Conservation (phyloP, 2,329 filamentous ascomycete species). For the Diaporthe sp. region DNA sequence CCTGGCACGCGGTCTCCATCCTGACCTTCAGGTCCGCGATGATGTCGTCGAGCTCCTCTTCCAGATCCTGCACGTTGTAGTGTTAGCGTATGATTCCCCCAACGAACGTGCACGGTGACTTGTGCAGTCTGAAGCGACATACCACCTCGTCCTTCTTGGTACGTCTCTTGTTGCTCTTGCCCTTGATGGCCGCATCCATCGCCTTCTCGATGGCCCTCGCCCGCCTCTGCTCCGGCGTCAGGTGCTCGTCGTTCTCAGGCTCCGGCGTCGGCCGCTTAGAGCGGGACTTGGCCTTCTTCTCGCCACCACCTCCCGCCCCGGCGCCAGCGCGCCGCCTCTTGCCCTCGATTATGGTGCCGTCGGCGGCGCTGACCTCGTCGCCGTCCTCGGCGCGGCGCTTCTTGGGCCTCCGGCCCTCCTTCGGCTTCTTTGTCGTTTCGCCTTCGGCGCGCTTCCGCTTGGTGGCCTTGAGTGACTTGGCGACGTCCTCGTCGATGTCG, state of each 20-base stretch:
- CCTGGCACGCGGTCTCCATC: conserved; percentile 92
- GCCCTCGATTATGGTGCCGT: conserved; percentile 58
- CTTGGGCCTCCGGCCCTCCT: conserved; percentile 79
- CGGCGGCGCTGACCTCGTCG: conserved; percentile 56
- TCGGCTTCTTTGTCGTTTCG: conserved; percentile 78
- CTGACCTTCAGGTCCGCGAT: conserved; percentile 88
- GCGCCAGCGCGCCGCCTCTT: conserved; percentile 59
- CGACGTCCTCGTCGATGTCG: conserved; percentile 77
- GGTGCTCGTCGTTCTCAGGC: conserved; percentile 77
- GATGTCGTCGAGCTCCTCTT: conserved; percentile 90
- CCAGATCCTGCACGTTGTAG: conserved; percentile 76
- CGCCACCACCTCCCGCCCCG: conserved; percentile 55
- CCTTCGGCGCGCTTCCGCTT: conserved; percentile 76
- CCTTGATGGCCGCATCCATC: conserved; percentile 91
- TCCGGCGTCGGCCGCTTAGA: conserved; percentile 61
- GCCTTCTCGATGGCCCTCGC: conserved; percentile 86
- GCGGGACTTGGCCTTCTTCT: conserved; percentile 60
- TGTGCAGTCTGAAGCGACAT: conserved; percentile 53
- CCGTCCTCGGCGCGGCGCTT: conserved; percentile 67
- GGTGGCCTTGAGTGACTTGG: conserved; percentile 73
- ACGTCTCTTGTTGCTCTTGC: conserved; percentile 75
- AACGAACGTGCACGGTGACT: not conserved
- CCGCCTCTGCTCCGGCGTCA: conserved; percentile 88
- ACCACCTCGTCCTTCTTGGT: conserved; percentile 91
- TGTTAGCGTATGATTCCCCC: not conserved